Percentiles rank a stretch among this genome's conserved stretches.
Evolutionary conservation across 202 grass and related monocot genomes (phyloP).

Genomic region (Zizania palustris): DNA sequence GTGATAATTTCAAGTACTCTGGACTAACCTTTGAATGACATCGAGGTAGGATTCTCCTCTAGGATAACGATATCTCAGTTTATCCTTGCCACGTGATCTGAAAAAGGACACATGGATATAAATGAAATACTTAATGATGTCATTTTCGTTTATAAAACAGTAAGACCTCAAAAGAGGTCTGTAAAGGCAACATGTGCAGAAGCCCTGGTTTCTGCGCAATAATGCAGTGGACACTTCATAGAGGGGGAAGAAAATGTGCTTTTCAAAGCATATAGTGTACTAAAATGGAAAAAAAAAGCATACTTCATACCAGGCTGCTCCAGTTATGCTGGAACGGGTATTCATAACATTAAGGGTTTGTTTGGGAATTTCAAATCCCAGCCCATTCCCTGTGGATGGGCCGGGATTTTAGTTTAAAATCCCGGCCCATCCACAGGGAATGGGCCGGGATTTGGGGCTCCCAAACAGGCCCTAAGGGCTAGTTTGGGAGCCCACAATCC

Average conservation of each 20-base stretch:
- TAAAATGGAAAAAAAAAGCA: not conserved
- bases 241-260: not conserved
- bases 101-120: slow-evolving; percentile 4
- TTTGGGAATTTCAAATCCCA: too few relatives aligned
- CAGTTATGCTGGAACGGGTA: not conserved
- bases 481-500: too few relatives aligned
- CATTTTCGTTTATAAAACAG: not conserved
- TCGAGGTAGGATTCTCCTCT: slow-evolving; percentile 98
- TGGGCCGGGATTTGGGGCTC: too few relatives aligned
- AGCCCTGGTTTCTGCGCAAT: not conserved
- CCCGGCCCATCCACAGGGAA: too few relatives aligned
- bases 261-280: not conserved
- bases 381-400: too few relatives aligned
- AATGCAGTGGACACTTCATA: not conserved
- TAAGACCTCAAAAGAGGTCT: not conserved
- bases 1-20: slow-evolving; percentile 15
- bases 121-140: slow-evolving; percentile 1
- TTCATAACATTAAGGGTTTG: not conserved
- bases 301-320: not conserved
- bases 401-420: too few relatives aligned
- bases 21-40: slow-evolving; percentile 86
- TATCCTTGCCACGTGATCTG: slow-evolving; percentile 83
- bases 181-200: not conserved
- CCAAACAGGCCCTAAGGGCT: too few relatives aligned
- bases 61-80: slow-evolving; percentile 93